Conservation (phyloP, 768 basidiomycete species). For the Saitozyma sp. region DNA sequence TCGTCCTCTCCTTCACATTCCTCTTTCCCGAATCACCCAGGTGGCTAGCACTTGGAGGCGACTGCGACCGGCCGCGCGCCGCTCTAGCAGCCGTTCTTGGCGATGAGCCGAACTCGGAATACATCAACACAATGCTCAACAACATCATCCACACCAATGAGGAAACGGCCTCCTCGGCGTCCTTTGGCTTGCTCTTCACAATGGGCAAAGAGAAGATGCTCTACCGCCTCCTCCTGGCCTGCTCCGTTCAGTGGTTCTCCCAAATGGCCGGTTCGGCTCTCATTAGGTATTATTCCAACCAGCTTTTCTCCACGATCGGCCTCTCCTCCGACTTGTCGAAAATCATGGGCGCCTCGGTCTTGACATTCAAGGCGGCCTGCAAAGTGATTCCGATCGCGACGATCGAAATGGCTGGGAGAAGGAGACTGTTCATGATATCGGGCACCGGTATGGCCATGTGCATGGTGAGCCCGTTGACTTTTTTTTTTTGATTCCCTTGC, state of each 20-base stretch:
- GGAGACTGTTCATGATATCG: constrained; percentile 22
- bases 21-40: constrained; percentile 43
- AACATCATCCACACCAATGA: constrained; percentile 16
- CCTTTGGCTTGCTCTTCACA: constrained; percentile 22
- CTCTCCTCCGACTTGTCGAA: constrained; percentile 22
- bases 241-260: constrained; percentile 19
- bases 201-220: constrained; percentile 25
- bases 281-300: constrained; percentile 29
- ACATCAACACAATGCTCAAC: constrained; percentile 7
- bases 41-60: constrained; percentile 52
- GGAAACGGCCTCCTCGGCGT: constrained; percentile 14
- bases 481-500: too few species aligned
- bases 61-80: constrained; percentile 19
- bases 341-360: constrained; percentile 20
- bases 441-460: constrained; percentile 25
- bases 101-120: constrained; percentile 13
- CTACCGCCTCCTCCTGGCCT: constrained; percentile 24
- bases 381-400: constrained; percentile 26
- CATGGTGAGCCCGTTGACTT: too few species aligned
- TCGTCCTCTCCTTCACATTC: constrained; percentile 23
- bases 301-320: constrained; percentile 27
- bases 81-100: constrained; percentile 19
- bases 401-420: constrained; percentile 24
- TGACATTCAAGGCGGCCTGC: constrained; percentile 28
- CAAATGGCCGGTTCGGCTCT: constrained; percentile 28